phyloP scores from a whole-genome alignment of 495 filamentous ascomycete genomes.

The Penicillium ucsense region DNA sequence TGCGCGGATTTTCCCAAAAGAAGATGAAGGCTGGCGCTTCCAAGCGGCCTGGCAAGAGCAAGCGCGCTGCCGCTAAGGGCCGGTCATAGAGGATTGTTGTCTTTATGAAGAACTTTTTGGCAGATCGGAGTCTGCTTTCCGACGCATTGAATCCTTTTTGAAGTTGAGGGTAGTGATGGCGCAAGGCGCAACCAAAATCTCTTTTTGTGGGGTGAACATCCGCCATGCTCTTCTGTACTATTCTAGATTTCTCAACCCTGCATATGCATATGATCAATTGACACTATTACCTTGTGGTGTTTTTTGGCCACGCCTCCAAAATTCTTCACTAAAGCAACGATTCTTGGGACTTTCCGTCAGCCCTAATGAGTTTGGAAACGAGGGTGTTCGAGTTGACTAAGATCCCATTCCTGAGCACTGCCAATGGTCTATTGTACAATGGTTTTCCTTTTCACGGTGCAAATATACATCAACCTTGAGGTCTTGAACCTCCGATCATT shows the following conservation, averaged over 20 bases:
- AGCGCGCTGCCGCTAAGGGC: conserved; percentile 39
- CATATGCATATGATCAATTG: conserved; percentile 14
- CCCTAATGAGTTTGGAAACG: no score
- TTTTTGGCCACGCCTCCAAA: neutral
- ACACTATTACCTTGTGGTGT: neutral
- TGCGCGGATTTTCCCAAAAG: conserved; percentile 66
- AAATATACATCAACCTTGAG: neutral
- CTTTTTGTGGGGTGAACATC: conserved; percentile 1
- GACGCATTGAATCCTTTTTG: neutral
- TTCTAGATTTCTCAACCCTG: conserved; percentile 13
- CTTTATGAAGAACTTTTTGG: neutral
- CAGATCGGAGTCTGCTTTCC: no score
- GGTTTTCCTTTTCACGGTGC: neutral
- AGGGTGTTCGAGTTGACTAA: no score
- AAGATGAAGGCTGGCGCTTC: conserved; percentile 64
- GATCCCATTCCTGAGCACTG: no score
- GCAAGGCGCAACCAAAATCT: conserved; percentile 12
- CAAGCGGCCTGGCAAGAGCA: conserved; percentile 57
- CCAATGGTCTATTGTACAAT: neutral
- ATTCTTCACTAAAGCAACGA: neutral
- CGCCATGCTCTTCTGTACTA: conserved; percentile 17
- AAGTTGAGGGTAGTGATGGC: conserved; percentile 3
- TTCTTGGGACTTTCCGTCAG: no score
- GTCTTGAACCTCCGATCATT: neutral
- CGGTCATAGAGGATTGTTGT: conserved; percentile 8